Evolutionary conservation across 208 protist species (phyloP).

Genomic region (Tritrichomonas foetus): DNA sequence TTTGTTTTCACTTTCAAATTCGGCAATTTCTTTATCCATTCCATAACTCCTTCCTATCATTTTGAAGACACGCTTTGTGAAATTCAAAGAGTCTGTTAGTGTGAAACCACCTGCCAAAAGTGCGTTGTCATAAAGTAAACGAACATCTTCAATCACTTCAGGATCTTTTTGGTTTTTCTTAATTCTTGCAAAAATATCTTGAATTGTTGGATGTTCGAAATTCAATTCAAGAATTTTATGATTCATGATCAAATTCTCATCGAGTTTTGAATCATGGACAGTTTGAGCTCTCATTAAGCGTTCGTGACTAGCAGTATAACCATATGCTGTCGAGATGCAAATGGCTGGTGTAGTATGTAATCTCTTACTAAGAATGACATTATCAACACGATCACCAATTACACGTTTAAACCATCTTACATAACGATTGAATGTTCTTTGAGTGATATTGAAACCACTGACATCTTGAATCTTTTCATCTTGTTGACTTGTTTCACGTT

Average conservation of each 20-base stretch:
- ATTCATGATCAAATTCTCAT: constrained; percentile 8
- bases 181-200: constrained; percentile 34
- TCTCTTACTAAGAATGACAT: constrained; percentile 50
- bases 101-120: constrained; percentile 43
- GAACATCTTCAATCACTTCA: not conserved
- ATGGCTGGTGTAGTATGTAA: constrained; percentile 50
- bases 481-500: not conserved
- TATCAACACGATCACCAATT: constrained; percentile 49
- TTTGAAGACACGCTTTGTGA: not conserved
- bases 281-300: constrained; percentile 43
- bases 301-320: constrained; percentile 57
- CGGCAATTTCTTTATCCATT: not conserved
- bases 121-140: constrained; percentile 41
- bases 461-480: not conserved
- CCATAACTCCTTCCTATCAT: constrained; percentile 40
- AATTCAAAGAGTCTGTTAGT: not conserved
- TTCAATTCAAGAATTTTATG: constrained; percentile 47
- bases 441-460: not conserved
- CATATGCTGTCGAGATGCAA: constrained; percentile 46
- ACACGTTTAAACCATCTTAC: constrained; percentile 45
- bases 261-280: not conserved
- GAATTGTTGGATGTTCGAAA: constrained; percentile 46
- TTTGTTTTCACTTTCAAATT: constrained; percentile 22
- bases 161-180: constrained; percentile 39
- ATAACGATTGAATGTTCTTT: not conserved